These are phyloP conservation scores for Spirogloea muscicola DNA, from an alignment of 139 green algal species.

Conservation along the genomic window DNA sequence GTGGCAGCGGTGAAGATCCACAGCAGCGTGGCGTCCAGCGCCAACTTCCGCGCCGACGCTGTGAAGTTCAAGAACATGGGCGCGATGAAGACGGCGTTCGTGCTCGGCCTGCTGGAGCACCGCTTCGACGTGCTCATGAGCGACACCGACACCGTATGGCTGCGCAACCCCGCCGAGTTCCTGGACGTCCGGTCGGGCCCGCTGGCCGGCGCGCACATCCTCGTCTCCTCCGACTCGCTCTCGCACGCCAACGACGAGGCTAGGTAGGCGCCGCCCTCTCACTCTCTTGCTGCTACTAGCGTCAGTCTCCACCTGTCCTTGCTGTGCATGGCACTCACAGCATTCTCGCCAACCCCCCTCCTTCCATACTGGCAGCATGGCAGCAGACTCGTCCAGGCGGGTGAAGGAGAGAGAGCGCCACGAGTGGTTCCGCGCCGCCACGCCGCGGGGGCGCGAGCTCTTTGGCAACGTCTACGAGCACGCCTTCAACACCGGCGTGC, in stretches of 20 bases:
- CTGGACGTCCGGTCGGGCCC: conserved; percentile 11
- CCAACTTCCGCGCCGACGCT: conserved; percentile 27
- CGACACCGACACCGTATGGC: conserved; percentile 50
- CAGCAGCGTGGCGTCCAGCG: neutral
- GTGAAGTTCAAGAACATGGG: conserved; percentile 51
- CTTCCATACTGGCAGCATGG: conserved; percentile 1
- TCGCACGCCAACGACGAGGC: neutral
- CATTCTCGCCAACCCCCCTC: neutral
- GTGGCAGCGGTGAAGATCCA: too few species aligned
- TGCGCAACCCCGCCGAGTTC: conserved; percentile 32
- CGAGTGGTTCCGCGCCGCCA: conserved; percentile 27
- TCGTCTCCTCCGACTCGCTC: conserved; percentile 40
- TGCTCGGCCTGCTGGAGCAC: conserved; percentile 41
- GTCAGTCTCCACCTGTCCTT: too few species aligned
- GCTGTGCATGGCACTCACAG: too few species aligned
- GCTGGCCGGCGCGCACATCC: conserved; percentile 27
- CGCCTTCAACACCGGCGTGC: conserved; percentile 46
- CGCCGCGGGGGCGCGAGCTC: neutral
- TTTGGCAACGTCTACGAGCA: conserved; percentile 40
- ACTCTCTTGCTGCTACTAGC: neutral
- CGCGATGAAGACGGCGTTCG: conserved; percentile 46
- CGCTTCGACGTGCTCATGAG: conserved; percentile 32
- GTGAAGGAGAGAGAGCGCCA: neutral
- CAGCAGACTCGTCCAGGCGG: neutral
- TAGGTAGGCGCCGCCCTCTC: neutral